These are phyloP conservation scores for Skeletonema menzelii DNA, from an alignment of 108 stramenopile species.

Conservation along the genomic window DNA sequence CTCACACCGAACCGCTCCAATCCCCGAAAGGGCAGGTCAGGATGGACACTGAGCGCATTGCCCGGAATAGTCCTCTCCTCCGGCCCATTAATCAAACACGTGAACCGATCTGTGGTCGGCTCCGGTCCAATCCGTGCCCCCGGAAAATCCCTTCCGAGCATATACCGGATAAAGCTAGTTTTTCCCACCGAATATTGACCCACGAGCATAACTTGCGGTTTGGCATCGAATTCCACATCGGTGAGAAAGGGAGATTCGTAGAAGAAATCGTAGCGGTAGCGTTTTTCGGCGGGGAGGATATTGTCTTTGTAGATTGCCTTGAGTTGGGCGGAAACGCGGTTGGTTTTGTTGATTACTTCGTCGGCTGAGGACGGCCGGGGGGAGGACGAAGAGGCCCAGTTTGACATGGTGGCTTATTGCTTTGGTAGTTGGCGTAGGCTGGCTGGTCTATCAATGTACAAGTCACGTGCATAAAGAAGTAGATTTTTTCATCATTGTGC, in stretches of 20 bases:
- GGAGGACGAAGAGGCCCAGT: background rate
- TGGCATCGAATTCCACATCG: slow-evolving; percentile 93
- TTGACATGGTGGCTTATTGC: background rate
- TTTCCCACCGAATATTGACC: slow-evolving; percentile 99
- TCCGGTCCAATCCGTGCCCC: slow-evolving; percentile 97
- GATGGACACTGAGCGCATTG: slow-evolving; percentile 96
- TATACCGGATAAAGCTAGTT: slow-evolving; percentile 87
- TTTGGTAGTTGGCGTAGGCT: background rate
- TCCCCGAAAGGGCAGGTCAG: slow-evolving; percentile 95
- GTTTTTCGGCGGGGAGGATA: slow-evolving; percentile 82
- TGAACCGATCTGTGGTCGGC: slow-evolving; percentile 98
- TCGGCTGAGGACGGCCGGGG: slow-evolving; percentile 4
- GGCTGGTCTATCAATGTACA: too few species aligned
- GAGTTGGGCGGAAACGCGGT: slow-evolving; percentile 51
- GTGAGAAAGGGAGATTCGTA: slow-evolving; percentile 82
- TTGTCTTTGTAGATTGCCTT: slow-evolving; percentile 78
- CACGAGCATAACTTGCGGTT: slow-evolving; percentile 95
- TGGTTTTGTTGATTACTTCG: slow-evolving; percentile 29
- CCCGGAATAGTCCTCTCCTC: slow-evolving; percentile 98
- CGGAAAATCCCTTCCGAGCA: slow-evolving; percentile 88
- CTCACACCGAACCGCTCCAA: slow-evolving; percentile 93
- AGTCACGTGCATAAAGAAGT: too few species aligned
- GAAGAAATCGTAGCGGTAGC: slow-evolving; percentile 84
- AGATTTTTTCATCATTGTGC: too few species aligned
- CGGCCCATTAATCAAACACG: slow-evolving; percentile 93